These are phyloP conservation scores for Arabis alpina DNA, from an alignment of 345 rosid species.

Conservation along the genomic window DNA sequence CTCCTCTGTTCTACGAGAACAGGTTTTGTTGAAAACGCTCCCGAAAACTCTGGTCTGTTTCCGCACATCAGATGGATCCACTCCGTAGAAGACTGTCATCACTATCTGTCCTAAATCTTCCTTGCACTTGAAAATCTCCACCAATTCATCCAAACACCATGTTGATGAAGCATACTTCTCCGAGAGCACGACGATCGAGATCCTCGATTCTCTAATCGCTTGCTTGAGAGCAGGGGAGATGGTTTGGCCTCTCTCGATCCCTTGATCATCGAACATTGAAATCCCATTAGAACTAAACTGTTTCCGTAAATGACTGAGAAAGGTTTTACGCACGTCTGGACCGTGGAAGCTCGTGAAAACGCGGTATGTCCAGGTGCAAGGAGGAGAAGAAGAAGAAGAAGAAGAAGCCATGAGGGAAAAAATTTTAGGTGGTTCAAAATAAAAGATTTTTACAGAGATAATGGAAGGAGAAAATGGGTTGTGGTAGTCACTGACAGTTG, in stretches of 20 bases:
- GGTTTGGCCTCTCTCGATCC: conserved; percentile 6
- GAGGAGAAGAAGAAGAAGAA: neutral
- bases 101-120: conserved; percentile 12
- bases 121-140: conserved; percentile 21
- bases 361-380: neutral
- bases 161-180: conserved; percentile 25
- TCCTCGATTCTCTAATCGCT: conserved; percentile 26
- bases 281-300: neutral
- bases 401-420: conserved; percentile 7
- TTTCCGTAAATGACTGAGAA: conserved; percentile 17
- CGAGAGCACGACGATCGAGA: conserved; percentile 32
- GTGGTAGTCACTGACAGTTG: too few relatives aligned
- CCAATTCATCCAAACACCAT: conserved; percentile 39
- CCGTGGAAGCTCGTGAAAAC: conserved; percentile 29
- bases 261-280: conserved; percentile 6
- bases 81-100: conserved; percentile 8
- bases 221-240: neutral
- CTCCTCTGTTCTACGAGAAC: neutral
- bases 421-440: too few relatives aligned
- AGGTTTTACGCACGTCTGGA: conserved; percentile 27
- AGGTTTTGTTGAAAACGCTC: neutral
- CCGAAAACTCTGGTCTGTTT: conserved; percentile 10
- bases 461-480: too few relatives aligned
- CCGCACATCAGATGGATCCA: conserved; percentile 16
- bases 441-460: too few relatives aligned